Conservation (phyloP, 2,329 filamentous ascomycete genomes). For the Microsporum ferrugineum region DNA sequence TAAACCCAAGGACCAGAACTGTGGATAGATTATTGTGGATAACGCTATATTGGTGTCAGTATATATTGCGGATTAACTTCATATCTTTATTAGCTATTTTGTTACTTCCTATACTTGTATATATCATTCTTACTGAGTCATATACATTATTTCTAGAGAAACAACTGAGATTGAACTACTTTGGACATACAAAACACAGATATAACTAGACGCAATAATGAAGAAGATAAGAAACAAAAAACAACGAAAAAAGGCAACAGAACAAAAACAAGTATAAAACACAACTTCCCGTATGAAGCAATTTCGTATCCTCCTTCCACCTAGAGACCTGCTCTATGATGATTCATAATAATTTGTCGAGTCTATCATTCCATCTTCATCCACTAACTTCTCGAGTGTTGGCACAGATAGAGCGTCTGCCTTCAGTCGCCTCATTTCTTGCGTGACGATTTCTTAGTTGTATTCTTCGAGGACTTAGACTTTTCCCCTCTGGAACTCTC, state of each 20-base stretch:
- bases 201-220: too few relatives aligned
- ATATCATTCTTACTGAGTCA: too few relatives aligned
- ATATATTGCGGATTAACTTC: too few relatives aligned
- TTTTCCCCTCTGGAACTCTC: not conserved
- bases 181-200: too few relatives aligned
- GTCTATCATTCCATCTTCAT: too few relatives aligned
- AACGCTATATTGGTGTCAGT: not conserved
- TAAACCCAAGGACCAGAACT: not conserved
- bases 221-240: not conserved
- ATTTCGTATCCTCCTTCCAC: not conserved
- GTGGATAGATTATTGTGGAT: not conserved
- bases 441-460: not conserved
- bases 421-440: not conserved
- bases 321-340: not conserved
- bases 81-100: not conserved
- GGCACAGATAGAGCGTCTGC: too few relatives aligned
- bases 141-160: too few relatives aligned
- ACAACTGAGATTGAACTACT: too few relatives aligned
- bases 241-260: not conserved
- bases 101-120: too few relatives aligned
- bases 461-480: slow-evolving; percentile 1
- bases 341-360: too few relatives aligned
- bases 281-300: too few relatives aligned
- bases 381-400: too few relatives aligned
- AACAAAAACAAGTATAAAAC: not conserved